Conservation (phyloP, 176 grass and related monocot species). For the Oryza rufipogon region DNA sequence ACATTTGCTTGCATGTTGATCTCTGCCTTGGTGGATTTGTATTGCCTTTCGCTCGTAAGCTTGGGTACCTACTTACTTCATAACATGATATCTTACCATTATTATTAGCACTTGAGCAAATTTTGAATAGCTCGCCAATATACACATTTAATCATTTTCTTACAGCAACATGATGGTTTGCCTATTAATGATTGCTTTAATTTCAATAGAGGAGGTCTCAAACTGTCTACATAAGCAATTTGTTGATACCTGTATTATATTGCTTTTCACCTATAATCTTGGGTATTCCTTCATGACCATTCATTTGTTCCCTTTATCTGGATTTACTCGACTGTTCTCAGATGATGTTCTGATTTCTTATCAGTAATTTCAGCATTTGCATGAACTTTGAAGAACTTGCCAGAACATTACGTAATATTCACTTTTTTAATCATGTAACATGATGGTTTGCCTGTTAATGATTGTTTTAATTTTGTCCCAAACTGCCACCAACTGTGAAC, state of each 20-base stretch:
- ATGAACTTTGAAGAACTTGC: background rate
- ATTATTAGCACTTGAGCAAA: background rate
- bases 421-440: background rate
- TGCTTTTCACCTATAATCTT: constrained; percentile 87
- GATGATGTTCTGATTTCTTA: background rate
- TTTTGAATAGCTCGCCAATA: background rate
- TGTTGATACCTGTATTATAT: constrained; percentile 62
- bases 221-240: background rate
- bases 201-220: background rate
- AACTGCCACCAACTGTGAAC: background rate
- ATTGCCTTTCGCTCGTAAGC: constrained; percentile 89
- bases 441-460: background rate
- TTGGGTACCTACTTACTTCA: constrained; percentile 70
- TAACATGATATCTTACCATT: background rate
- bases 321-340: constrained; percentile 17
- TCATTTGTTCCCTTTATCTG: constrained; percentile 3
- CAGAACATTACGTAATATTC: constrained; percentile 9
- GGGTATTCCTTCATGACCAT: constrained; percentile 61
- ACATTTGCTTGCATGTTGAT: constrained; percentile 95
- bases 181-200: background rate
- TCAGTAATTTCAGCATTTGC: background rate
- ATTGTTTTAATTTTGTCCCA: background rate
- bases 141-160: background rate
- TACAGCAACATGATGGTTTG: background rate
- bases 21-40: constrained; percentile 98